A percentile compares a stretch with the other conserved stretches of the same genome.
phyloP scores from a whole-genome alignment of 129 eudicot genomes.

The Deinandra increscens region DNA sequence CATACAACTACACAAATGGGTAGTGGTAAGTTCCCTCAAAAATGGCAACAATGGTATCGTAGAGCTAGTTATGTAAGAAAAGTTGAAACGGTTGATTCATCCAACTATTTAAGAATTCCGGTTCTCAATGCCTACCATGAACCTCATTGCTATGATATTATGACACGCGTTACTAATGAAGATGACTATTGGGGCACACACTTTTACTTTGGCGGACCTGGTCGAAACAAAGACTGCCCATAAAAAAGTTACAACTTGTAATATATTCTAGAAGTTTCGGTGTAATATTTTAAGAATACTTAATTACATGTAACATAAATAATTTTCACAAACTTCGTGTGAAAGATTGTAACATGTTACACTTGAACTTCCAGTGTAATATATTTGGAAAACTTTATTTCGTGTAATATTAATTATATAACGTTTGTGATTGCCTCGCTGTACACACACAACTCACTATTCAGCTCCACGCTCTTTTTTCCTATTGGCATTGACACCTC shows the following conservation, averaged over 20 bases:
- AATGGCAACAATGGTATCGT: conserved; percentile 52
- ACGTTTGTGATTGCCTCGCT: too few relatives aligned
- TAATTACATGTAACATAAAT: neutral
- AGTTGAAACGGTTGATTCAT: conserved; percentile 60
- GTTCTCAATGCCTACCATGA: conserved; percentile 44
- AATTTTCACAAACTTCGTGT: neutral
- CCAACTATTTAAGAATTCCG: conserved; percentile 55
- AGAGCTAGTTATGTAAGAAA: conserved; percentile 66
- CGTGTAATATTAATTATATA: too few relatives aligned
- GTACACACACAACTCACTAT: too few relatives aligned
- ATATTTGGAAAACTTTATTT: neutral
- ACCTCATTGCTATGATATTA: conserved; percentile 60
- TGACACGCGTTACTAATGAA: conserved; percentile 43
- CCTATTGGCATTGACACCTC: too few relatives aligned
- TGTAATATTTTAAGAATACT: neutral
- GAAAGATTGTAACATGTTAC: neutral
- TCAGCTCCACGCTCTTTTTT: too few relatives aligned
- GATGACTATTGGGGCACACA: conserved; percentile 57
- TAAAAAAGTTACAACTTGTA: conserved; percentile 16
- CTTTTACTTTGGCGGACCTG: conserved; percentile 89
- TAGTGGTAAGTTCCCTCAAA: conserved; percentile 75
- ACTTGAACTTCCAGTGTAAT: neutral
- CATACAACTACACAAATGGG: conserved; percentile 93
- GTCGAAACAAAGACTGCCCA: conserved; percentile 61
- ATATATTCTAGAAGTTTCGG: neutral